Percentiles rank a stretch among this genome's conserved stretches.
Conservation (phyloP, 805 yeast genomes). For the Clavispora santaluciae region DNA sequence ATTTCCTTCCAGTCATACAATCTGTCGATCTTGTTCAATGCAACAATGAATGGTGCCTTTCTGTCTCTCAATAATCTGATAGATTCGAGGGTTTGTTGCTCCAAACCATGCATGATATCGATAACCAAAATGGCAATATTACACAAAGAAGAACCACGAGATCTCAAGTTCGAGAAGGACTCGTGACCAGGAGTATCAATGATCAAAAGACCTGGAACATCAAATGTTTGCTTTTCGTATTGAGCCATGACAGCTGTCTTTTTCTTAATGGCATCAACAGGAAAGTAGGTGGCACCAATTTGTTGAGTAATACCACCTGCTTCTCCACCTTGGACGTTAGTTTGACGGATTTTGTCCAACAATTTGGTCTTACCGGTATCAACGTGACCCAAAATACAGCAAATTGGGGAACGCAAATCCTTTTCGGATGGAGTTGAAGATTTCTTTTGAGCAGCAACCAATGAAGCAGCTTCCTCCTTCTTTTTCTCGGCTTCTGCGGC, state of each 20-base stretch:
- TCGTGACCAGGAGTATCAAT: constrained; percentile 99
- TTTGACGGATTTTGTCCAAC: constrained; percentile 95
- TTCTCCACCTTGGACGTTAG: constrained; percentile 99
- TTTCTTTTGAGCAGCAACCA: constrained; percentile 8
- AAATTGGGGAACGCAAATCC: constrained; percentile 95
- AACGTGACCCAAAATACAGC: constrained; percentile 98
- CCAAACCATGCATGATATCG: constrained; percentile 98
- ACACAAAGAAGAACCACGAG: constrained; percentile 98
- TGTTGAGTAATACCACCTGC: constrained; percentile 99
- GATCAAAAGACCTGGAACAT: constrained; percentile 94
- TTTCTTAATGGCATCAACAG: constrained; percentile 85
- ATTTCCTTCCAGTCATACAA: constrained; percentile 87
- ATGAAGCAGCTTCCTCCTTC: constrained; percentile 23
- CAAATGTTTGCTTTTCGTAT: constrained; percentile 78
- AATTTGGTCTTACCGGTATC: constrained; percentile 99
- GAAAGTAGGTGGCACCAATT: constrained; percentile 99
- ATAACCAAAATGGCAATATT: constrained; percentile 97
- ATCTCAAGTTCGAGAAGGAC: constrained; percentile 93
- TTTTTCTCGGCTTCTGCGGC: constrained; percentile 21
- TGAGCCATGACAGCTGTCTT: constrained; percentile 90
- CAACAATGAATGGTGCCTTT: constrained; percentile 97
- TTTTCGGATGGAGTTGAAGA: constrained; percentile 26
- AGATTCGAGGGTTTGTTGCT: constrained; percentile 95
- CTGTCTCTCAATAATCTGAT: constrained; percentile 88
- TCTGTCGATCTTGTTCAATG: constrained; percentile 96